These are phyloP conservation scores for Paecilomyces variotii DNA, from an alignment of 2,329 filamentous ascomycete species.

Conservation along the genomic window DNA sequence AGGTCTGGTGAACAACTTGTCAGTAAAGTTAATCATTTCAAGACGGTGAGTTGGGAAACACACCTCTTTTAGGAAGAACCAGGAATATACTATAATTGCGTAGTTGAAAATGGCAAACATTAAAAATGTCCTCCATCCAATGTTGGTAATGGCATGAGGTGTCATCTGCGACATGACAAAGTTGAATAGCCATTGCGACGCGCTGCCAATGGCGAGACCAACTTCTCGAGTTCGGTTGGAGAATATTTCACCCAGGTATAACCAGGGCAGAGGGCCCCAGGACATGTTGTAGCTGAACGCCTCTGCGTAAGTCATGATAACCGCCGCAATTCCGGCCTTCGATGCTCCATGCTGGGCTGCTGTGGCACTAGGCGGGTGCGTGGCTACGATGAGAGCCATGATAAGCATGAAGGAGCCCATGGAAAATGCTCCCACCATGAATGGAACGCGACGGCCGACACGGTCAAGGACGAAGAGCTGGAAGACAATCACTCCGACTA, in stretches of 20 bases:
- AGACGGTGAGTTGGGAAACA: neutral
- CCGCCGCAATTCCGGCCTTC: slow-evolving; percentile 36
- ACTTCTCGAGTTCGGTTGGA: slow-evolving; percentile 28
- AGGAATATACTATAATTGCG: slow-evolving; percentile 37
- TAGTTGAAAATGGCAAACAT: slow-evolving; percentile 46
- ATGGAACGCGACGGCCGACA: slow-evolving; percentile 41
- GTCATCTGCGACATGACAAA: slow-evolving; percentile 33
- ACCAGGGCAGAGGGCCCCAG: slow-evolving; percentile 30
- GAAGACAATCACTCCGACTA: slow-evolving; percentile 41
- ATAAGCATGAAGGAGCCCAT: slow-evolving; percentile 49
- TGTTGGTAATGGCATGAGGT: slow-evolving; percentile 37
- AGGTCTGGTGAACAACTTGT: slow-evolving; percentile 24
- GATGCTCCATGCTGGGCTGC: slow-evolving; percentile 24
- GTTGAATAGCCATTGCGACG: slow-evolving; percentile 34
- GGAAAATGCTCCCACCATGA: slow-evolving; percentile 42
- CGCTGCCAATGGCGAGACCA: slow-evolving; percentile 26
- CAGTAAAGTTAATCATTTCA: neutral
- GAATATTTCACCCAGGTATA: slow-evolving; percentile 32
- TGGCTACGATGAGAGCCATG: slow-evolving; percentile 42
- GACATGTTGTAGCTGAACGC: slow-evolving; percentile 35
- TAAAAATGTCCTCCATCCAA: slow-evolving; percentile 43
- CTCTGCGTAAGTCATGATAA: slow-evolving; percentile 46
- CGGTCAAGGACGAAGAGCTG: slow-evolving; percentile 43
- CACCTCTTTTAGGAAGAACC: slow-evolving; percentile 35
- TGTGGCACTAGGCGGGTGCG: slow-evolving; percentile 31